Conservation (phyloP, 2,329 filamentous ascomycete species). For the Paracorniculantispora psalliotae region DNA sequence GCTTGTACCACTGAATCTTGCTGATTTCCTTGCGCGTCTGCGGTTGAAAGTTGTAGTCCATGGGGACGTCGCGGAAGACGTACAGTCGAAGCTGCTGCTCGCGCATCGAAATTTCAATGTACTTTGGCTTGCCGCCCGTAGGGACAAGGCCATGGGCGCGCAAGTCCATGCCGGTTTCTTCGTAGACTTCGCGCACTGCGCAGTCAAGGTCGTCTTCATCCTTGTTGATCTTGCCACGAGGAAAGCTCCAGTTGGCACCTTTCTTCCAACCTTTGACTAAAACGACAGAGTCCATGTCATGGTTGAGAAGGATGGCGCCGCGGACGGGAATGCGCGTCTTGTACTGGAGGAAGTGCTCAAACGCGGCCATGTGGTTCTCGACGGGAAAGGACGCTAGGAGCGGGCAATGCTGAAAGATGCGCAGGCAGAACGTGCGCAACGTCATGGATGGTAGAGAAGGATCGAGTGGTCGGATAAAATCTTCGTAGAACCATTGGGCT, state of each 20-base stretch:
- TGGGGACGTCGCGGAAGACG: constrained; percentile 82
- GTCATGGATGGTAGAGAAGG: constrained; percentile 79
- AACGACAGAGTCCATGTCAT: constrained; percentile 88
- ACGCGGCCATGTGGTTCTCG: constrained; percentile 74
- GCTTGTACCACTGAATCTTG: constrained; percentile 90
- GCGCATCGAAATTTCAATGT: constrained; percentile 82
- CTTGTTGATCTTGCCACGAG: constrained; percentile 96
- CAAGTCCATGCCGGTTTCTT: constrained; percentile 91
- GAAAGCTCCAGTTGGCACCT: constrained; percentile 92
- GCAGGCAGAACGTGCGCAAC: constrained; percentile 77
- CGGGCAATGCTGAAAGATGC: constrained; percentile 92
- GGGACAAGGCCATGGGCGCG: constrained; percentile 70
- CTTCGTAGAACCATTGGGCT: constrained; percentile 99
- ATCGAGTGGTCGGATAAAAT: constrained; percentile 91
- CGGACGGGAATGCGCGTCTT: constrained; percentile 92
- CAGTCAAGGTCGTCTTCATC: constrained; percentile 92
- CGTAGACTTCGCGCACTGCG: constrained; percentile 88
- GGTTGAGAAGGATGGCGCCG: constrained; percentile 87
- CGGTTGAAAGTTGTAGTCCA: constrained; percentile 82
- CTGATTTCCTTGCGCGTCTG: constrained; percentile 95
- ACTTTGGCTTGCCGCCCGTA: constrained; percentile 67
- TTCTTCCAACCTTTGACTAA: constrained; percentile 99
- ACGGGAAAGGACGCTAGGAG: constrained; percentile 76
- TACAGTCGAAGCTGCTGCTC: constrained; percentile 92
- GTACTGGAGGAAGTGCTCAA: constrained; percentile 88